Percentiles rank a stretch among this genome's conserved stretches.
Conservation (phyloP, 1,284 basidiomycete species). For the Stygiomarasmius scandens region DNA sequence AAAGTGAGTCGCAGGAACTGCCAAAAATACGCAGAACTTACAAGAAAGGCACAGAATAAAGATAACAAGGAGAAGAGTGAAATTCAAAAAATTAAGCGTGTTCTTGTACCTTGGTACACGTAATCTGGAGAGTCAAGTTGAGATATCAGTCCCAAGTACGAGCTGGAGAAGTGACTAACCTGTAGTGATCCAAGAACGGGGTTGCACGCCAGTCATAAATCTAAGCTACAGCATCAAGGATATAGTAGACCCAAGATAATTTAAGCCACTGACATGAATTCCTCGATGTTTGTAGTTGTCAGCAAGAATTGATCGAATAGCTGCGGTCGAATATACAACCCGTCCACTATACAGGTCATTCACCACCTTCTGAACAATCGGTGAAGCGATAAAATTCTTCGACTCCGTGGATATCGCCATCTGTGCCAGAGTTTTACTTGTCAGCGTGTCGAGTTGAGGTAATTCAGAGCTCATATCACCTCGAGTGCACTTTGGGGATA, state of each 20-base stretch:
- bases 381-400: constrained; percentile 78
- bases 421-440: too few species aligned
- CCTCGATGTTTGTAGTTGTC: constrained; percentile 82
- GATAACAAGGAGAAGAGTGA: constrained; percentile 64
- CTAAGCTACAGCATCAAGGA: constrained; percentile 41
- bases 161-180: constrained; percentile 36
- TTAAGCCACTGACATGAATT: constrained; percentile 10
- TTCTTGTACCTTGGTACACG: constrained; percentile 83
- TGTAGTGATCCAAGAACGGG: constrained; percentile 84
- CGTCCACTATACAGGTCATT: constrained; percentile 80
- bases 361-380: constrained; percentile 81
- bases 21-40: constrained; percentile 35
- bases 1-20: neutral
- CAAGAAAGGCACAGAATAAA: constrained; percentile 78
- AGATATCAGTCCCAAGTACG: constrained; percentile 5
- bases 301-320: constrained; percentile 73
- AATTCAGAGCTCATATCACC: constrained; percentile 39
- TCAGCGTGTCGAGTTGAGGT: too few species aligned
- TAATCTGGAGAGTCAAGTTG: constrained; percentile 45
- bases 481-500: constrained; percentile 79
- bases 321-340: constrained; percentile 67
- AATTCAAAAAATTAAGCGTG: constrained; percentile 79
- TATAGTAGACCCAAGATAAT: neutral
- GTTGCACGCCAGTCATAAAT: constrained; percentile 74
- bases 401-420: constrained; percentile 84